A percentile compares a stretch with the other conserved stretches of the same genome.
Conservation (phyloP, 768 basidiomycete genomes). For the Mycena amicta region DNA sequence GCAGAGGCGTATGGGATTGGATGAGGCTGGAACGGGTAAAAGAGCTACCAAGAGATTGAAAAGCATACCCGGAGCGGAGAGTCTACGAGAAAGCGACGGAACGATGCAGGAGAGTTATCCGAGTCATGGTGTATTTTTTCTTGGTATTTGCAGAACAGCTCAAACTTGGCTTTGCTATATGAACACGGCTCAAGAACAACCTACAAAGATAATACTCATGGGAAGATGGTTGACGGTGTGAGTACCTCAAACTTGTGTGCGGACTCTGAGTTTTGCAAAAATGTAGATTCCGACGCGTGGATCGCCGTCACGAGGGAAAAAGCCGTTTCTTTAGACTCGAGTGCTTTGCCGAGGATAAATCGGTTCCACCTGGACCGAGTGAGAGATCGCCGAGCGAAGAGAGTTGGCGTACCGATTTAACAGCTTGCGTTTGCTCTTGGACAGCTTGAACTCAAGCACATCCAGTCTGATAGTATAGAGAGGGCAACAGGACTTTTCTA, state of each 20-base stretch:
- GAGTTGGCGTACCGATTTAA: slow-evolving; percentile 71
- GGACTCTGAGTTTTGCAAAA: slow-evolving; percentile 29
- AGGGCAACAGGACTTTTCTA: slow-evolving; percentile 84
- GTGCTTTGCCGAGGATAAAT: slow-evolving; percentile 52
- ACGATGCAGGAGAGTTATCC: slow-evolving; percentile 51
- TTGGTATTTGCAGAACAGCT: slow-evolving; percentile 52
- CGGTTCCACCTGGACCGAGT: slow-evolving; percentile 82
- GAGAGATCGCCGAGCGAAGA: no score
- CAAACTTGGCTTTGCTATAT: slow-evolving; percentile 80
- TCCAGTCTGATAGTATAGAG: slow-evolving; percentile 80
- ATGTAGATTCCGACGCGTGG: slow-evolving; percentile 56
- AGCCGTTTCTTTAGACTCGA: slow-evolving; percentile 28
- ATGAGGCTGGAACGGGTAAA: background rate
- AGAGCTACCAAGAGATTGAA: slow-evolving; percentile 1
- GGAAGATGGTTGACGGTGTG: background rate
- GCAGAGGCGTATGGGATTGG: slow-evolving; percentile 58
- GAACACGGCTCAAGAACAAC: slow-evolving; percentile 75
- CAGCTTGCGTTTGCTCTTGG: slow-evolving; percentile 75
- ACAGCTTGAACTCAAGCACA: slow-evolving; percentile 63
- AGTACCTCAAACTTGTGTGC: slow-evolving; percentile 64
- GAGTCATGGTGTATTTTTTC: slow-evolving; percentile 73
- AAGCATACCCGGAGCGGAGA: slow-evolving; percentile 68
- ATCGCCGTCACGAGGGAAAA: slow-evolving; percentile 53
- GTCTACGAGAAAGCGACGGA: slow-evolving; percentile 77
- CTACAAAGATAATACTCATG: slow-evolving; percentile 47